Percentiles rank a stretch among this genome's conserved stretches.
Evolutionary conservation across 2,329 filamentous ascomycete species (phyloP).

Genomic region (Hypoxylon sp.): DNA sequence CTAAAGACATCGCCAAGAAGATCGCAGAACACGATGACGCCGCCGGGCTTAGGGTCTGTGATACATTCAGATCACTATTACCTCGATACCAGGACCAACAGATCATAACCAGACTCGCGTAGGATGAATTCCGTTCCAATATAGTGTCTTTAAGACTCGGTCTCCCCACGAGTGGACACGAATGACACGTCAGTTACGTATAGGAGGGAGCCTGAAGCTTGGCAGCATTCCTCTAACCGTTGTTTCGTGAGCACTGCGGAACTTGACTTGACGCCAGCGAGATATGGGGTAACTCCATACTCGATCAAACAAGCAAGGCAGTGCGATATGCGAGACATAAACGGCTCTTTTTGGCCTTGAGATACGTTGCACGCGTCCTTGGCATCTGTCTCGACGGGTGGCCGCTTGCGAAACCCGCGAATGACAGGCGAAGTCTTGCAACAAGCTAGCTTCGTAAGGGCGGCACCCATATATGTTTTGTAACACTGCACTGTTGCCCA

Average conservation of each 20-base stretch:
- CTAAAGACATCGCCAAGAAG: background rate
- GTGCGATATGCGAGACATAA: conserved; percentile 37
- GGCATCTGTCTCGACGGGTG: conserved; percentile 37
- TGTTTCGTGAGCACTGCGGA: conserved; percentile 17
- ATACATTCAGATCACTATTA: conserved; percentile 7
- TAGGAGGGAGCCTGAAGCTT: conserved; percentile 31
- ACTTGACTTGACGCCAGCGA: conserved; percentile 21
- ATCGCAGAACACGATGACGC: conserved; percentile 6
- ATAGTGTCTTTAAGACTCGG: conserved; percentile 16
- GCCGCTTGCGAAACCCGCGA: conserved; percentile 26
- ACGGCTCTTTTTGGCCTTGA: conserved; percentile 27
- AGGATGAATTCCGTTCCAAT: conserved; percentile 13
- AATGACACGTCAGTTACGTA: conserved; percentile 35
- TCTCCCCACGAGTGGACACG: conserved; percentile 27
- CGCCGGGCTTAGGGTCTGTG: background rate
- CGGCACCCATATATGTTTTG: conserved; percentile 15
- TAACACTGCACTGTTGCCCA: conserved; percentile 33
- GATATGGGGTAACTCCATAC: conserved; percentile 3
- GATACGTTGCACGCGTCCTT: conserved; percentile 39
- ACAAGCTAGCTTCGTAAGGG: conserved; percentile 17
- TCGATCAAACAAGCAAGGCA: conserved; percentile 14
- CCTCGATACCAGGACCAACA: conserved; percentile 12
- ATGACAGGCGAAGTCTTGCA: conserved; percentile 16
- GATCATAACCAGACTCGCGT: conserved; percentile 6
- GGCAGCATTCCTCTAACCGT: conserved; percentile 35